Percentiles rank a stretch among this genome's conserved stretches.
phyloP scores from a whole-genome alignment of 164 flowering plant species.

The Vitis riparia region DNA sequence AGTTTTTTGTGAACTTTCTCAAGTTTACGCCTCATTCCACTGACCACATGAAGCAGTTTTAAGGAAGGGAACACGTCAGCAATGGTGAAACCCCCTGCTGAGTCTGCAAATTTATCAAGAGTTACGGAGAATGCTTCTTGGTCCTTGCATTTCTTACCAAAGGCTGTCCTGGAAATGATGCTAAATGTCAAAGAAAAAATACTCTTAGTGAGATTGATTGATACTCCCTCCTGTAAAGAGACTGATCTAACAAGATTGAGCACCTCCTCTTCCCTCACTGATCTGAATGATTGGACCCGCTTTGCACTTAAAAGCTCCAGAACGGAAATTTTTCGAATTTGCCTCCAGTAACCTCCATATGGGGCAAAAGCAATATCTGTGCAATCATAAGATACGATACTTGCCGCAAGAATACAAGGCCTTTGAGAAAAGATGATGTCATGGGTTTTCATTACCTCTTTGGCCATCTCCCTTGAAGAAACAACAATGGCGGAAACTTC shows the following conservation, averaged over 20 bases:
- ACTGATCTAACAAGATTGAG: constrained; percentile 9
- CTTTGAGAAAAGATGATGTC: background rate
- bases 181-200: constrained; percentile 14
- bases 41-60: constrained; percentile 15
- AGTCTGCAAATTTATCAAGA: background rate
- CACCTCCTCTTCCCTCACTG: constrained; percentile 35
- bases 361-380: constrained; percentile 21
- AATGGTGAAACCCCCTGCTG: constrained; percentile 17
- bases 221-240: constrained; percentile 9
- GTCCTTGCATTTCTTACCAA: constrained; percentile 26
- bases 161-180: constrained; percentile 20
- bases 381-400: background rate
- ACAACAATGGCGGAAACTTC: background rate
- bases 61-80: constrained; percentile 32
- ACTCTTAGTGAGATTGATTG: constrained; percentile 22
- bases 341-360: constrained; percentile 39
- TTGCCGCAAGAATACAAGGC: background rate
- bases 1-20: constrained; percentile 13
- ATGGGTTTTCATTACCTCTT: constrained; percentile 9
- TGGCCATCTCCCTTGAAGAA: constrained; percentile 7
- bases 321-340: constrained; percentile 31
- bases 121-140: constrained; percentile 14
- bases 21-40: constrained; percentile 17
- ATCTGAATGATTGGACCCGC: constrained; percentile 26
- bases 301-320: constrained; percentile 29